These are phyloP conservation scores for Populus hybrid DNA, from an alignment of 441 rosid species.

Conservation along the genomic window DNA sequence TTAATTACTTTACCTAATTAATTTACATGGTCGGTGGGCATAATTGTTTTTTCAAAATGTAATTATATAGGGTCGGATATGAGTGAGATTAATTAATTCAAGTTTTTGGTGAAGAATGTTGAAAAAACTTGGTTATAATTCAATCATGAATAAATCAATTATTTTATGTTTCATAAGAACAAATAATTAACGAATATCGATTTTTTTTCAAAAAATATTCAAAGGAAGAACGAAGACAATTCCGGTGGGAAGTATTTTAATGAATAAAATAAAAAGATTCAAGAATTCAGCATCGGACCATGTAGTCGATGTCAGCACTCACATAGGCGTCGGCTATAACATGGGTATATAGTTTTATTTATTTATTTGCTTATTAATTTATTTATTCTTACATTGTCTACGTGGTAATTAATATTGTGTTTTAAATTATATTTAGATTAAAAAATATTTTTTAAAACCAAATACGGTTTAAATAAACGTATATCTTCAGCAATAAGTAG, in stretches of 20 bases:
- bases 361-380: too few species aligned
- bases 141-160: background rate
- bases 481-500: background rate
- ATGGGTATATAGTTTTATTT: background rate
- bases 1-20: background rate
- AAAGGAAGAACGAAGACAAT: background rate
- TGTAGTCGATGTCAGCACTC: slow-evolving; percentile 13
- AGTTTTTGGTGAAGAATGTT: background rate
- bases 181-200: background rate
- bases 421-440: too few species aligned
- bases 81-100: background rate
- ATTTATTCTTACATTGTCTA: background rate
- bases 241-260: background rate
- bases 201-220: background rate
- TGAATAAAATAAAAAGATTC: slow-evolving; percentile 14
- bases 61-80: too few species aligned
- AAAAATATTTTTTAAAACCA: background rate
- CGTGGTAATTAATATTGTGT: background rate
- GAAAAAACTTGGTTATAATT: background rate
- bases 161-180: background rate
- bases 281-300: slow-evolving; percentile 14
- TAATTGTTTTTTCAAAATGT: background rate
- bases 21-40: background rate
- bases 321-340: slow-evolving; percentile 17
- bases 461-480: background rate